Base-by-base conservation (phyloP, 169 alveolate species). In the Eimeria tenella region DNA sequence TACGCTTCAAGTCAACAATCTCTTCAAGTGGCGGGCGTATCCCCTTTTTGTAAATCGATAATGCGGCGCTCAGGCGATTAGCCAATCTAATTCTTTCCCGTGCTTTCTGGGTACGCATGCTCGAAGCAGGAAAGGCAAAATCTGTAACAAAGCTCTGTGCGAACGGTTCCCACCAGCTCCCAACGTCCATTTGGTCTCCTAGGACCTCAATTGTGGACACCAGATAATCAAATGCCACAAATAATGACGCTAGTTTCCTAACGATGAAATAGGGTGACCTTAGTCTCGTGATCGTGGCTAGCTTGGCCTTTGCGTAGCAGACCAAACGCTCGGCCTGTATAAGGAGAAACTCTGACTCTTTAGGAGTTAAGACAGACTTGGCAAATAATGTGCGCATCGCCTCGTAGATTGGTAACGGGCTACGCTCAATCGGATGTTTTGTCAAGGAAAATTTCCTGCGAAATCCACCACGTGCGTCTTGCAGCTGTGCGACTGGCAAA, bases 111-210 rank as follows among this genome's bases (percentile, higher is more conserved):
- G 79, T 70, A 17, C 79, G 79, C 11, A 6, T 6, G 8, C 79
- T 52, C n/a, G 79, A 52, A 5, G 9, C 2, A 31, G 42, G 42
- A 31, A 23, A 70, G 21, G 53, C 21, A 19, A 23, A 70, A 52
- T 70, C 15, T 19, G 79, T 23, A 23, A 19, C 79, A 19, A 70
- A 70, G 52, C 79, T 23, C 10, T 17, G 50, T 75, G 86, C 7
- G 86, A 75, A 75, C 49, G 42, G 42, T 31, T 31, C 86, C 86
- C 86, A 75, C 86, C 86, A 75, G 13, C 17, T 15, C 2, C 49
- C 9, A 0, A 49, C 50, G 7, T 75, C 65, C 63, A 75, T 75
- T 19, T 49, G 49, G 5, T 75, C 65, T 49, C 86, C 86, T 0
- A 75, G 1, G 52, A 75, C 19, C 9, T 75, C 19, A 5, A 4